Evolutionary conservation across 495 filamentous ascomycete genomes (phyloP).

Genomic region (Penicillium soppii): DNA sequence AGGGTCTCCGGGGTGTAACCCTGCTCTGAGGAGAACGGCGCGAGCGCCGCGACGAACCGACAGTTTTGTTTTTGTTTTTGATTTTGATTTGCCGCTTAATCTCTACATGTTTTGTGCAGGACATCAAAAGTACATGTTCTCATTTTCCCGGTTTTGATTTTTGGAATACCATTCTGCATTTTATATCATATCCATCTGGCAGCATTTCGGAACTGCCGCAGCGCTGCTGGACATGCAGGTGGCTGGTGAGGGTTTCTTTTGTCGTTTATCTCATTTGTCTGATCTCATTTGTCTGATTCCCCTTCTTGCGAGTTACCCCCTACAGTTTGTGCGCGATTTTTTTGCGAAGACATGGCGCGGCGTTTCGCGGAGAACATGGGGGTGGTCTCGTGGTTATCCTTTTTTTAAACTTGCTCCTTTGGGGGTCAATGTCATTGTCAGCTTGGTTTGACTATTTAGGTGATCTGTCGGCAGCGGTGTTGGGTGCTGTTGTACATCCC

Average conservation of each 20-base stretch:
- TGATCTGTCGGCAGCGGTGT: no score
- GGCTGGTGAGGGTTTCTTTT: neutral
- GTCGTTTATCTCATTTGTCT: conserved; percentile 1
- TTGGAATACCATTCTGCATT: conserved; percentile 3
- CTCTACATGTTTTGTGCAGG: neutral
- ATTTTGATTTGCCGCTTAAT: conserved; percentile 7
- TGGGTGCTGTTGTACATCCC: neutral
- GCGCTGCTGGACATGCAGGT: neutral
- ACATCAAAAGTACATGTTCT: conserved; percentile 5
- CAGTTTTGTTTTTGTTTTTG: conserved; percentile 16
- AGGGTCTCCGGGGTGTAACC: conserved; percentile 35
- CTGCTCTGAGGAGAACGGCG: no score
- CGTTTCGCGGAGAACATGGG: conserved; percentile 23
- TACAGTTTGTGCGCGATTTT: conserved; percentile 19
- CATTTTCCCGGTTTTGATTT: conserved; percentile 10
- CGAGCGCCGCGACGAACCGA: conserved; percentile 9
- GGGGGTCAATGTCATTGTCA: neutral
- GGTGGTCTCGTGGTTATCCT: conserved; percentile 10
- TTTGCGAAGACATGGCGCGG: conserved; percentile 23
- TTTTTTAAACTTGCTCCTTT: neutral
- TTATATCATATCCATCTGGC: conserved; percentile 1
- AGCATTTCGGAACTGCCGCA: neutral
- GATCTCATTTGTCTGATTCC: neutral
- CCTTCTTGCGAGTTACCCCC: conserved; percentile 26
- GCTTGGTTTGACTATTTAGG: neutral